Base-by-base conservation (phyloP, 1,284 basidiomycete genomes). In the Papiliotrema laurentii region DNA sequence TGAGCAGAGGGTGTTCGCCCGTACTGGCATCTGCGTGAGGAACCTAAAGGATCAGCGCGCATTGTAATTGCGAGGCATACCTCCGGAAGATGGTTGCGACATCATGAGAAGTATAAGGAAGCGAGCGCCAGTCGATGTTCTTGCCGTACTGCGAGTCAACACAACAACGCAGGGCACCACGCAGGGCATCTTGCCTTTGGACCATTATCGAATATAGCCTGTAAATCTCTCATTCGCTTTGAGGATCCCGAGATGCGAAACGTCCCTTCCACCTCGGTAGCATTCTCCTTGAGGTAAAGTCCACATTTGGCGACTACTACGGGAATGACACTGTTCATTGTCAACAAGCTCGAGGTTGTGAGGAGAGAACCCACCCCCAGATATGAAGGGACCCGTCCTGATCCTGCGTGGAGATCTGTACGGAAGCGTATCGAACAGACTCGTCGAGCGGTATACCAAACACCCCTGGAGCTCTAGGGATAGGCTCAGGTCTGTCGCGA, bases 251-350 rank as follows among this genome's bases (percentile, higher is more conserved):
- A 88, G 50, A 97, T 87, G 41, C 96, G 87, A 71, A 98, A 98
- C 1, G 90, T 89, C 18, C 94, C 94, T 65, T 89, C 84, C n/a
- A 94, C 84, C 71, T 94, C 90, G 33, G 90, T 96, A 21, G 90
- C 90, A 60, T 86, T 86, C 74, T 90, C 87, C 71, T 97, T 97
- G 54, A 97, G 81, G 76, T 89, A 87, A 36, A 92, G 75, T 2
- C 92, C 92, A 65, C 92, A 96, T 73, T 97, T 96, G 49, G 93
- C 96, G 31, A 98, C 93, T 49, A 97, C 89, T 47, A 97, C 88
- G 9, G 96, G 94, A 37, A 98, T 89, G 68, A 88, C 90, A 2
- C 94, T 77, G 67, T 26, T n/a, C n/a, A n/a, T n/a, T 44, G 53
- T 53, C 36, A 45, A 53, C 39, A 16, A 28, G 3, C 24, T 26